Evolutionary conservation across 441 rosid species (phyloP).

Genomic region (Rhodomyrtus psidioides): DNA sequence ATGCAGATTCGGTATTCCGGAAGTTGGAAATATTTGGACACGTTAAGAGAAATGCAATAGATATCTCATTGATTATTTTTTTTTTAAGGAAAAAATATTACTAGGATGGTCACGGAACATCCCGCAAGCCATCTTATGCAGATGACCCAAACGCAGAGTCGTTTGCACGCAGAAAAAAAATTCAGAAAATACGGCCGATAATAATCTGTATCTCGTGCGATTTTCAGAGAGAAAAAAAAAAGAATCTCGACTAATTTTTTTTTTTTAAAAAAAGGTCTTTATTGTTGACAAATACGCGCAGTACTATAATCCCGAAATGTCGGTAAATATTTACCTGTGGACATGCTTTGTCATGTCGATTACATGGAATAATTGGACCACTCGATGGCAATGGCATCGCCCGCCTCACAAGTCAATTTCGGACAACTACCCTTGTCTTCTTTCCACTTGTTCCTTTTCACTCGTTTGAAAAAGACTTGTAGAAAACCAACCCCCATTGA

Average conservation of each 20-base stretch:
- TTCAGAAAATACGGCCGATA: background rate
- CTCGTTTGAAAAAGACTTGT: background rate
- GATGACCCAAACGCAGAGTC: no score
- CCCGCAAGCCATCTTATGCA: no score
- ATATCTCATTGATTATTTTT: no score
- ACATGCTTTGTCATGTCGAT: background rate
- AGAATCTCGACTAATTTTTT: background rate
- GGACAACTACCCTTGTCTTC: background rate
- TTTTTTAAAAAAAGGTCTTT: background rate
- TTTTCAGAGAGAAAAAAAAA: fast-evolving
- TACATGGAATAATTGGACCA: background rate
- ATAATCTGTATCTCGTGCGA: background rate
- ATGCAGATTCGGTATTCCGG: background rate
- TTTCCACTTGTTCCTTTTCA: background rate
- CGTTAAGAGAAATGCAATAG: no score
- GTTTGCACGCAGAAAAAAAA: no score
- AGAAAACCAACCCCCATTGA: background rate
- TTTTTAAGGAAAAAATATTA: no score
- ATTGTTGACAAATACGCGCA: no score
- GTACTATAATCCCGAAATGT: no score
- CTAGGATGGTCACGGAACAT: background rate
- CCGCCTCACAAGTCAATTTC: background rate
- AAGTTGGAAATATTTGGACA: no score
- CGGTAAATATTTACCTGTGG: background rate
- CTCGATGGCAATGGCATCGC: no score